These are phyloP conservation scores for Lepidium sativum DNA, from an alignment of 345 rosid species.

Conservation along the genomic window DNA sequence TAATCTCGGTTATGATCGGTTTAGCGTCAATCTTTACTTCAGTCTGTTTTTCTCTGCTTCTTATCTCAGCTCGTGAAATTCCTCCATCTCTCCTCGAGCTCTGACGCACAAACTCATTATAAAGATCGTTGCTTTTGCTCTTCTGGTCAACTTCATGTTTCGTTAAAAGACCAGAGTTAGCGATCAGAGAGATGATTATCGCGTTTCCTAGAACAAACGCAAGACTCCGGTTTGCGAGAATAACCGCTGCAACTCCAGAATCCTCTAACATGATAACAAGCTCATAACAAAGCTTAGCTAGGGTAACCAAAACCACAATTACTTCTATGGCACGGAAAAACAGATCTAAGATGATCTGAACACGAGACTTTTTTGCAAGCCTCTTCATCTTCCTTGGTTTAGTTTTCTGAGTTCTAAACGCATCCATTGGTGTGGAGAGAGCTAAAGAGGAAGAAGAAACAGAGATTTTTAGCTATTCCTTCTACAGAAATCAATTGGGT, in stretches of 20 bases:
- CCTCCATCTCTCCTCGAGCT: constrained; percentile 29
- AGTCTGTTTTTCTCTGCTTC: constrained; percentile 24
- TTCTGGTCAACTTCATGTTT: constrained; percentile 20
- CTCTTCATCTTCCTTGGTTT: constrained; percentile 47
- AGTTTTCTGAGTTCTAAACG: constrained; percentile 33
- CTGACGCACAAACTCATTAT: constrained; percentile 38
- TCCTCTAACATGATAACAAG: constrained; percentile 49
- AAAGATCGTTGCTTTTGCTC: constrained; percentile 30
- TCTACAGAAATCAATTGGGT: not conserved
- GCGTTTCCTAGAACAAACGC: constrained; percentile 65
- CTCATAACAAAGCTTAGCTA: constrained; percentile 40
- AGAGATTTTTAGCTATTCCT: not conserved
- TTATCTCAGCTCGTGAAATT: not conserved
- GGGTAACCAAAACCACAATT: constrained; percentile 36
- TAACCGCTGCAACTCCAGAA: constrained; percentile 38
- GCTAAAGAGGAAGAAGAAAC: not conserved
- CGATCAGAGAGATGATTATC: constrained; percentile 60
- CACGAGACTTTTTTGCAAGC: constrained; percentile 32
- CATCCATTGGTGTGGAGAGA: constrained; percentile 42
- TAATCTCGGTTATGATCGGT: not conserved
- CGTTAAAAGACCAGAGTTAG: constrained; percentile 46
- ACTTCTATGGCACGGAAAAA: constrained; percentile 45
- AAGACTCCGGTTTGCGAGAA: constrained; percentile 51
- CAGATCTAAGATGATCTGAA: constrained; percentile 38
- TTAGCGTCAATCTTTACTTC: not conserved